Evolutionary conservation across 106 monocot genomes (phyloP), one percentile per base, ranked within the genome.

Genomic region (Hemerocallis citrina): DNA sequence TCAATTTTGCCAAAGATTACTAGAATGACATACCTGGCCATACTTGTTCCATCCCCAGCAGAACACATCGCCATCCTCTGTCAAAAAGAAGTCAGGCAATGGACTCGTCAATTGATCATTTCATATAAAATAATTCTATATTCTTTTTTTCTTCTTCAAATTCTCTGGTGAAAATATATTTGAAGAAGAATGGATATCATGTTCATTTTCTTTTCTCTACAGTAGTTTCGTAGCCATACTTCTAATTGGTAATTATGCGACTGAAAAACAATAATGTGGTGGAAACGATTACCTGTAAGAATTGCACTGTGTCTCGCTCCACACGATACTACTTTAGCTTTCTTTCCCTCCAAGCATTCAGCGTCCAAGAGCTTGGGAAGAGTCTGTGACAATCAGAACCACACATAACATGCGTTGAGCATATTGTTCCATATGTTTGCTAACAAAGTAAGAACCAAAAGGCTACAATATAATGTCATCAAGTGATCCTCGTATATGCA

Each of bases 31-130:
- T 79, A 94, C 93, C 93, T 94, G 93, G 11, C 89, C 93, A 49
- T 94, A 94, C 55, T 99, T 99, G 69, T 99, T 99, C 98, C 98
- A 99, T 25, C 98, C 98, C 98, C 98, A 99, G 65, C 92, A 85
- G 55, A 85, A 94, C 0, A 82, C 89, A 27, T 71, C 61, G 21
- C 80, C 79, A 29, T 85, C 88, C 15, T 88, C 88, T 92, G 57
- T n/a, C n/a, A n/a, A n/a, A n/a, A 38, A 51, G 22, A 28, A 35
- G 22, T 33, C 16, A 30, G 32, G 54, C 31, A 54, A 32, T 54
- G 3, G 2, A 23, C 3, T 1, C 0, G 11, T 54, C 20, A 20
- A 54, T 32, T n/a, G 15, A 54, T 31, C 31, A 3, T 45, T 1
- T 7, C n/a, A n/a, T n/a, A n/a, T n/a, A n/a, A n/a, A n/a, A n/a